Conservation (phyloP, 805 yeast genomes). For the Tetrapisispora taiwanensis region DNA sequence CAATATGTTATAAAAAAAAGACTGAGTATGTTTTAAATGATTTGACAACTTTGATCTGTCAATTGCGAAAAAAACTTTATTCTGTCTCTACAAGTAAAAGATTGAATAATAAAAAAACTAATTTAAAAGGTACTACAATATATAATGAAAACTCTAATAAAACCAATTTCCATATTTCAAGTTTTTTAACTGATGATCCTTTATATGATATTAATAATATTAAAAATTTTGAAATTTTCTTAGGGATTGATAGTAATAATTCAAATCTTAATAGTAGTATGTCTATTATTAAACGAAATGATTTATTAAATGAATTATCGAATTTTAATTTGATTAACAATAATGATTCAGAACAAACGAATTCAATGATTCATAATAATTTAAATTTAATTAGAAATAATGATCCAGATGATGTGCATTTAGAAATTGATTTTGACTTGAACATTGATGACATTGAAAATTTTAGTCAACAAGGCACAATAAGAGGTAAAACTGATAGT, state of each 20-base stretch:
- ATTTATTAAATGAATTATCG: constrained; percentile 17
- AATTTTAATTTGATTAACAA: constrained; percentile 14
- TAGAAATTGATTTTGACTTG: constrained; percentile 23
- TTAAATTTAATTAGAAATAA: constrained; percentile 1
- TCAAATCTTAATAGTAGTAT: not conserved
- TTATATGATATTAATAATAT: constrained; percentile 18
- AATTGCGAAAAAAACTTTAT: constrained; percentile 11
- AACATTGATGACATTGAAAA: constrained; percentile 25
- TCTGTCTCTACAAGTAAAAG: constrained; percentile 1
- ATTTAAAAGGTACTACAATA: not conserved
- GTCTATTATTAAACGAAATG: constrained; percentile 14
- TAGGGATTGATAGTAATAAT: not conserved
- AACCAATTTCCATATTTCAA: not conserved
- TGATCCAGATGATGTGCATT: constrained; percentile 13
- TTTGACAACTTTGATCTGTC: constrained; percentile 14
- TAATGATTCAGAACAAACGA: constrained; percentile 2
- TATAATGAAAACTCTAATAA: not conserved
- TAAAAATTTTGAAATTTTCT: constrained; percentile 7
- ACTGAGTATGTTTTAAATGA: constrained; percentile 26
- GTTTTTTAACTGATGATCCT: constrained; percentile 21
- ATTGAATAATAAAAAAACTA: constrained; percentile 2
- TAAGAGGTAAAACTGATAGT: not conserved
- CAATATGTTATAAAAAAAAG: constrained; percentile 25
- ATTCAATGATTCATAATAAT: not conserved
- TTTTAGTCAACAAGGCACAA: constrained; percentile 20